These are phyloP conservation scores for Sphagnum tenellum DNA, from an alignment of 225 moss, liverwort and hornwort genomes.

Conservation along the genomic window DNA sequence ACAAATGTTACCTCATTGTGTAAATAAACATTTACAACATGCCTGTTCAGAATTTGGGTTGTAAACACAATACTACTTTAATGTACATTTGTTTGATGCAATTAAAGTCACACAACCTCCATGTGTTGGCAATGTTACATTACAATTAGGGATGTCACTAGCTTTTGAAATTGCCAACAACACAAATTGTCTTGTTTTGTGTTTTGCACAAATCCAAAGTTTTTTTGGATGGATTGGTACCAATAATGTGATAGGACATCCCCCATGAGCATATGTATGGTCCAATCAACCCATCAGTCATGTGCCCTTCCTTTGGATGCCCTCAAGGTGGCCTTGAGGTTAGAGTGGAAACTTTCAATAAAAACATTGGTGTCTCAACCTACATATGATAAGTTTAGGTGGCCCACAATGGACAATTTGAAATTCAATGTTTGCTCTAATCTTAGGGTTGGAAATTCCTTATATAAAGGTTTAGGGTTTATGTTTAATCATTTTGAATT, in stretches of 20 bases:
- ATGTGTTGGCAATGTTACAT: too few species aligned
- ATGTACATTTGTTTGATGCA: neutral
- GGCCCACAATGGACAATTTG: neutral
- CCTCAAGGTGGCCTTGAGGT: neutral
- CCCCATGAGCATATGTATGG: neutral
- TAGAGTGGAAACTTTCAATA: neutral
- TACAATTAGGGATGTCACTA: neutral
- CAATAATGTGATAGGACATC: neutral
- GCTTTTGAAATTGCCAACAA: too few species aligned
- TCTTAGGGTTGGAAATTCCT: too few species aligned
- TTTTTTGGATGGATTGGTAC: neutral
- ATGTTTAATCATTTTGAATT: too few species aligned
- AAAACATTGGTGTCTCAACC: neutral
- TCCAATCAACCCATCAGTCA: neutral
- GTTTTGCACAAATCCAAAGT: neutral
- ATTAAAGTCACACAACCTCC: neutral
- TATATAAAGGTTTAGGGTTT: too few species aligned
- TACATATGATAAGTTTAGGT: neutral
- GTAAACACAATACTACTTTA: neutral
- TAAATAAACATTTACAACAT: neutral
- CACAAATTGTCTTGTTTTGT: neutral
- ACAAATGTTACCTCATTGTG: conserved; percentile 1
- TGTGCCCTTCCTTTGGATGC: neutral
- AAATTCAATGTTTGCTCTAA: too few species aligned
- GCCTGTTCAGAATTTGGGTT: neutral